Base-by-base conservation (phyloP, 805 yeast genomes). In the Candida succiphila region DNA sequence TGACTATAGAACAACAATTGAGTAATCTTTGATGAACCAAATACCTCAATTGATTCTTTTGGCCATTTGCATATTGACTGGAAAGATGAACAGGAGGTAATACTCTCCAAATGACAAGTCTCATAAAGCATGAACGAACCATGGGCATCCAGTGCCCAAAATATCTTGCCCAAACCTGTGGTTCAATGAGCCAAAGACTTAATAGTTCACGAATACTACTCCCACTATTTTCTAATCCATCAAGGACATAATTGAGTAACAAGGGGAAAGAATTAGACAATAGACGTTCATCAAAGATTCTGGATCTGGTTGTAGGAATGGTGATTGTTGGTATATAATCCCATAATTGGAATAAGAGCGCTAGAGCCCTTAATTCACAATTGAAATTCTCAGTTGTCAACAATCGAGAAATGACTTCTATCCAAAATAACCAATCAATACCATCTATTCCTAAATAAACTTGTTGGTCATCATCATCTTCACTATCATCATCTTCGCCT, bases 141-240 rank as follows among this genome's bases (percentile, higher is more conserved):
- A 84, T 53, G 3, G 94, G 87, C 46, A 76, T 71, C 85, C 94
- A 86, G 54, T 86, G 94, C 25, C 77, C 69, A 46, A 85, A 75
- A 39, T 69, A 71, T 31, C 63, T 58, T 23, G 54, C 54, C 79
- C 88, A 83, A 23, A 61, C 56, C 1, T 48, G 43, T 4, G 59
- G 49, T 4, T 71, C 63, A 7, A 79, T 54, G 23, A 83, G 49
- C 77, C 80, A 80, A 15, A 54, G 46, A 4, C 73, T 58, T 33
- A 76, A 54, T 43, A 69, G 69, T 45, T 63, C 59, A 38, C 75
- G 63, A 31, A 68, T 48, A 27, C 75, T 58, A n/a, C n/a, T n/a
- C n/a, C n/a, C n/a, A n/a, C n/a, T n/a, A n/a, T n/a, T n/a, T 37
- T 62, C 64, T 23, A 51, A 54, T 4, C 46, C 39, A 37, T 62